phyloP scores from a whole-genome alignment of 177 flowering plant genomes.

The Vitis hybrid region DNA sequence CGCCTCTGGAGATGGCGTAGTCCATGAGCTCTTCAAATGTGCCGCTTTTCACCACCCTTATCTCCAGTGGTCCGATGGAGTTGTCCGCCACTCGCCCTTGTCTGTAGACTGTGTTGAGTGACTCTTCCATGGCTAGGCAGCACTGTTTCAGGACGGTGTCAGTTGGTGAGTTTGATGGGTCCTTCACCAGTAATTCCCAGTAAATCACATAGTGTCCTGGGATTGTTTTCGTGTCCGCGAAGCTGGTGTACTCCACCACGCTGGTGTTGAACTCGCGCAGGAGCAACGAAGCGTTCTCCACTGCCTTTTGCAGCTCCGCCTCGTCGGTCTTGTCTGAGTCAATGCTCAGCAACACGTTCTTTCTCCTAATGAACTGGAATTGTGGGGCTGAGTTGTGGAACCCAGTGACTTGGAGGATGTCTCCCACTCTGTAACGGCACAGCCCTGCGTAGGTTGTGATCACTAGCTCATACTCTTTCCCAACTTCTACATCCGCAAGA shows the following conservation, averaged over 20 bases:
- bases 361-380: constrained; percentile 66
- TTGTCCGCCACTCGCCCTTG: constrained; percentile 55
- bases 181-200: constrained; percentile 50
- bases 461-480: constrained; percentile 76
- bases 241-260: constrained; percentile 88
- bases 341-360: constrained; percentile 73
- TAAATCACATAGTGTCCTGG: constrained; percentile 90
- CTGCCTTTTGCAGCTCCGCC: constrained; percentile 71
- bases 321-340: constrained; percentile 88
- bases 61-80: constrained; percentile 65
- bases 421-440: constrained; percentile 76
- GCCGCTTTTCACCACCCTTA: constrained; percentile 51
- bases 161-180: constrained; percentile 26
- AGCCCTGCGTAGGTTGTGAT: constrained; percentile 78
- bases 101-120: constrained; percentile 56
- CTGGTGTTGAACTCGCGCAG: constrained; percentile 46
- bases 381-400: constrained; percentile 79
- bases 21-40: constrained; percentile 75
- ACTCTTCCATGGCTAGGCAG: constrained; percentile 59
- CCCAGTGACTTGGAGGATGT: constrained; percentile 71
- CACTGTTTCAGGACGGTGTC: constrained; percentile 38
- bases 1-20: constrained; percentile 61
- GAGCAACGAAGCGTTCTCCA: constrained; percentile 51
- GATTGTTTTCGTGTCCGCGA: constrained; percentile 64
- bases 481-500: constrained; percentile 59